These are phyloP conservation scores for Marchantia polymorpha DNA, from an alignment of 225 moss, liverwort and hornwort species.

Conservation along the genomic window DNA sequence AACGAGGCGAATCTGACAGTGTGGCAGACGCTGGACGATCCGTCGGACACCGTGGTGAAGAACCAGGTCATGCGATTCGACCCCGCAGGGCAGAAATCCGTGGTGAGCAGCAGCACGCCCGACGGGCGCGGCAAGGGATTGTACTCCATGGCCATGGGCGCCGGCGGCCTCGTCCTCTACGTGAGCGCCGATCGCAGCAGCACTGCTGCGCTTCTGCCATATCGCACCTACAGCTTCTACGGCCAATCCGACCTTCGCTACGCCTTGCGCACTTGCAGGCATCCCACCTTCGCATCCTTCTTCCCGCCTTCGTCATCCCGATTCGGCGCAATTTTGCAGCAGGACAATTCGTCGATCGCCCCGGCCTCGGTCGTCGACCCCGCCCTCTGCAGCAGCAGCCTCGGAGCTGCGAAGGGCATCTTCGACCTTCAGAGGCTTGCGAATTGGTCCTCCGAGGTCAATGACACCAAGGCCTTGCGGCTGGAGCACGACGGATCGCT, in stretches of 20 bases:
- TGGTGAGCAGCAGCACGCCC: conserved; percentile 8
- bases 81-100: background rate
- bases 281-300: background rate
- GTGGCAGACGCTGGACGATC: conserved; percentile 39
- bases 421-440: background rate
- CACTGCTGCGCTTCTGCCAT: background rate
- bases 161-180: background rate
- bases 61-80: conserved; percentile 5
- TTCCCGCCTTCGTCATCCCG: background rate
- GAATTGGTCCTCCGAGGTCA: background rate
- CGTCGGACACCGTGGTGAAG: conserved; percentile 33
- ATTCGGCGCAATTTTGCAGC: background rate
- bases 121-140: conserved; percentile 24
- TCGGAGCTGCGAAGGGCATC: background rate
- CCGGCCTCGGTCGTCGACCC: background rate
- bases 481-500: conserved; percentile 12
- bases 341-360: background rate
- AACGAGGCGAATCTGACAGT: conserved; percentile 24
- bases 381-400: background rate
- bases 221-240: background rate
- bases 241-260: background rate
- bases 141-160: conserved; percentile 19
- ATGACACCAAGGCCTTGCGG: background rate
- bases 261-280: conserved; percentile 5
- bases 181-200: background rate